These are phyloP conservation scores for Crucihimalaya himalaica DNA, from an alignment of 345 rosid species.

Conservation along the genomic window DNA sequence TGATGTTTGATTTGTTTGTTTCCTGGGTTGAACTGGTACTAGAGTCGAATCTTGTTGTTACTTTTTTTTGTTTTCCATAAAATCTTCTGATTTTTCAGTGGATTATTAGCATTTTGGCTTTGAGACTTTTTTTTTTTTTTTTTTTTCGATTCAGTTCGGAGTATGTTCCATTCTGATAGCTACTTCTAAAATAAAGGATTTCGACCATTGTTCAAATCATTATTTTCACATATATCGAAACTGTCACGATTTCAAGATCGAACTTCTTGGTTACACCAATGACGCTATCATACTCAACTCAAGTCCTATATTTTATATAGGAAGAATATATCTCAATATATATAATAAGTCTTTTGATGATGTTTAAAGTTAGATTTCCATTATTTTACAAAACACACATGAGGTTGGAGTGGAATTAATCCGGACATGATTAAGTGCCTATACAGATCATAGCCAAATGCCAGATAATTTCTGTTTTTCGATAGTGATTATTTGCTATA, in stretches of 20 bases:
- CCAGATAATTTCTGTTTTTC: neutral
- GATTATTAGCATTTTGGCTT: neutral
- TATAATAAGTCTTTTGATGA: neutral
- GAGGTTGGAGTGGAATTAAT: neutral
- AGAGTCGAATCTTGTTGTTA: neutral
- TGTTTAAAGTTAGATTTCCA: neutral
- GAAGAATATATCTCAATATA: neutral
- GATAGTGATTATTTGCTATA: neutral
- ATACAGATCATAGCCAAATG: neutral
- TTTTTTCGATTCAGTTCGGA: neutral
- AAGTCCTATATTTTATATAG: neutral
- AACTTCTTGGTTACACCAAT: neutral
- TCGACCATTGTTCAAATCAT: neutral
- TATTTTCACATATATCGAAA: neutral
- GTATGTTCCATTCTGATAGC: neutral
- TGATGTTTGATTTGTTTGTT: conserved; percentile 14
- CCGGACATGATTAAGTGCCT: neutral
- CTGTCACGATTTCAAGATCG: neutral
- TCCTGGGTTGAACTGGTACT: neutral
- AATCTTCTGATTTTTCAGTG: neutral
- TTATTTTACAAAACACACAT: neutral
- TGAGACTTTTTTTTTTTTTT: neutral
- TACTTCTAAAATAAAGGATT: neutral
- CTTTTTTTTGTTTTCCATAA: neutral
- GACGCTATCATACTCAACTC: neutral